Evolutionary conservation across 2,329 filamentous ascomycete species (phyloP).

Genomic region (Xylariaceae sp.): DNA sequence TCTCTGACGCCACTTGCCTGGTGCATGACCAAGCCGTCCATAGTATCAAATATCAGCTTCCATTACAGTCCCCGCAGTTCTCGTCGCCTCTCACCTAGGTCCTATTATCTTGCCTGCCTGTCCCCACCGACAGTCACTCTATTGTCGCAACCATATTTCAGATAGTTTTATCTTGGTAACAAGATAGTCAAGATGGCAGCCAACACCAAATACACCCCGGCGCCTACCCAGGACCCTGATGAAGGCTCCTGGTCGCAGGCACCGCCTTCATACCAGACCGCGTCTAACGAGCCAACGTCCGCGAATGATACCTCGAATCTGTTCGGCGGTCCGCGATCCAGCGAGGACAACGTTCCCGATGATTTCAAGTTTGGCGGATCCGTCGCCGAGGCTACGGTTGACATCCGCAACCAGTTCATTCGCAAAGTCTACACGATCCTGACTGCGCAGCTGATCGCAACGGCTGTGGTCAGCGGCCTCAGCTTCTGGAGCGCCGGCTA

Average conservation of each 20-base stretch:
- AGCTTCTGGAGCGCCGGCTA: slow-evolving; percentile 82
- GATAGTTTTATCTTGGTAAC: background rate
- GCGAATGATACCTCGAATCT: slow-evolving; percentile 53
- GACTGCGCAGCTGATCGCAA: slow-evolving; percentile 88
- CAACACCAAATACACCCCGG: slow-evolving; percentile 76
- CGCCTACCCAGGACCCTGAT: slow-evolving; percentile 82
- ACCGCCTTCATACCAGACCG: slow-evolving; percentile 73
- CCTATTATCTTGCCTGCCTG: no score
- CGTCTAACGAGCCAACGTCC: slow-evolving; percentile 48
- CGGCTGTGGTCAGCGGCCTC: slow-evolving; percentile 72
- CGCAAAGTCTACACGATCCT: slow-evolving; percentile 98
- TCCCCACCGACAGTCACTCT: no score
- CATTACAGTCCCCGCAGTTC: background rate
- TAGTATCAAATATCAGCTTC: background rate
- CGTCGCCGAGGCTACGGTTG: slow-evolving; percentile 87
- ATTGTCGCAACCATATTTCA: no score
- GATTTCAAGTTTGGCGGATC: slow-evolving; percentile 98
- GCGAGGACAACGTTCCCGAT: slow-evolving; percentile 89
- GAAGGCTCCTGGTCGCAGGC: slow-evolving; percentile 62
- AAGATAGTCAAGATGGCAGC: slow-evolving; percentile 54
- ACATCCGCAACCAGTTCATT: slow-evolving; percentile 95
- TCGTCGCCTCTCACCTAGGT: no score
- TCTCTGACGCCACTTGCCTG: slow-evolving; percentile 1
- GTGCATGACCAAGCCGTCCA: slow-evolving; percentile 1
- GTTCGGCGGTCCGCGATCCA: slow-evolving; percentile 66